Evolutionary conservation across 2,329 filamentous ascomycete genomes (phyloP).

Genomic region (Apiospora marii): DNA sequence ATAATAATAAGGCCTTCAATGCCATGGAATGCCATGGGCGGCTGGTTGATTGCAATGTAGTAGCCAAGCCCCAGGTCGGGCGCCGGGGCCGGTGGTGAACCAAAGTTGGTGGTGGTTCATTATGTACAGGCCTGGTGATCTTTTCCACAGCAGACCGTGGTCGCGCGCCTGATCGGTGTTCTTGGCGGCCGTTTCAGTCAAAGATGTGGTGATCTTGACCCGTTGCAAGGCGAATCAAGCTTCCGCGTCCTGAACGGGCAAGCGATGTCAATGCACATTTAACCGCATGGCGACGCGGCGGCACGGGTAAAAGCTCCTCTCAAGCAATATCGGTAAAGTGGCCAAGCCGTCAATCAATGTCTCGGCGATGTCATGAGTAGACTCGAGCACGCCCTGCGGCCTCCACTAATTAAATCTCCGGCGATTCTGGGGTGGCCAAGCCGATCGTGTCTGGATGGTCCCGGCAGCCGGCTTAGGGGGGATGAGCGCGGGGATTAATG

Average conservation of each 20-base stretch:
- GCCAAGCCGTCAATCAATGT: not conserved
- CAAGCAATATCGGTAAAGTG: conserved; percentile 17
- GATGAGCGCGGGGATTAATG: not conserved
- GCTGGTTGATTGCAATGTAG: conserved; percentile 1
- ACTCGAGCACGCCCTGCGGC: not conserved
- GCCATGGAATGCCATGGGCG: conserved; percentile 13
- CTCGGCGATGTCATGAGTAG: conserved; percentile 8
- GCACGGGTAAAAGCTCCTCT: not conserved
- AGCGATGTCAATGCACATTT: not conserved
- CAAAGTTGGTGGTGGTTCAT: not conserved
- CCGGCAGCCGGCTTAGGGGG: not conserved
- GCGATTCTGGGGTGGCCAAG: conserved; percentile 18
- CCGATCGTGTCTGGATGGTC: not conserved
- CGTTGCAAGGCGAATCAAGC: conserved; percentile 5
- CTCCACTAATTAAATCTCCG: conserved; percentile 13
- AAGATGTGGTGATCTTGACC: not conserved
- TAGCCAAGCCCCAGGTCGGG: not conserved
- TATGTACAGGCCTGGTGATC: not conserved
- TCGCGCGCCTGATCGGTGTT: not conserved
- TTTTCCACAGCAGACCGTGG: not conserved
- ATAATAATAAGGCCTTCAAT: conserved; percentile 12
- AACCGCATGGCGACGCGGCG: conserved; percentile 7
- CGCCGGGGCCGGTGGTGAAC: not conserved
- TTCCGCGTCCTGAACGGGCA: conserved; percentile 8
- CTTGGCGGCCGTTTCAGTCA: conserved; percentile 16